phyloP scores from a whole-genome alignment of 2,329 filamentous ascomycete genomes.

The Ceratocystis eucalypticola region DNA sequence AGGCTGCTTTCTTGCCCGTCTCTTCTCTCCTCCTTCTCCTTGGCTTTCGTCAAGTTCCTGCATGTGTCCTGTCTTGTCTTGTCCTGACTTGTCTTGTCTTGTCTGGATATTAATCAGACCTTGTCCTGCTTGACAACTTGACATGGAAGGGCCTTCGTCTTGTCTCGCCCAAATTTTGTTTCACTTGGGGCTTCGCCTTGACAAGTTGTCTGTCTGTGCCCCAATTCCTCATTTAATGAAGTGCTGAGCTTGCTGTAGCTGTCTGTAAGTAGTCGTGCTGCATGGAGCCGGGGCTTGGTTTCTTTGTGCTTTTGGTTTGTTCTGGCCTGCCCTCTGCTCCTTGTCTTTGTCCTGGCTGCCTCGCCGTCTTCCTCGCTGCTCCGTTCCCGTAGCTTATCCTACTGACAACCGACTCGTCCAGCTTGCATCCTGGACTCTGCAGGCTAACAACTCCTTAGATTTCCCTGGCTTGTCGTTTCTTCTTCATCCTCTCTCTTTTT shows the following conservation, averaged over 20 bases:
- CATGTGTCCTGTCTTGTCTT: not conserved
- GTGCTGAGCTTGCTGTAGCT: not conserved
- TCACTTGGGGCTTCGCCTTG: conserved; percentile 5
- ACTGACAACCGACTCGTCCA: not conserved
- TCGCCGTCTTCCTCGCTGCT: not conserved
- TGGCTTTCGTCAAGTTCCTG: not conserved
- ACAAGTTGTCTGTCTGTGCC: conserved; percentile 1
- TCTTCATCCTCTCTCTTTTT: too few species aligned
- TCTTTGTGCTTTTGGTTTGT: too few species aligned
- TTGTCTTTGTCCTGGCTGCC: not conserved
- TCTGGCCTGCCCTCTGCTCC: not conserved
- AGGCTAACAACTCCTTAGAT: not conserved
- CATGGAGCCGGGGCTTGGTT: too few species aligned
- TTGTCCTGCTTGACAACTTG: not conserved
- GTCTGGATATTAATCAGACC: not conserved
- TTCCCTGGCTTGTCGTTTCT: not conserved
- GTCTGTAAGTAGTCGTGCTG: too few species aligned
- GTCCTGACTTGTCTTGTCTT: not conserved
- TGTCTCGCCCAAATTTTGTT: conserved; percentile 7
- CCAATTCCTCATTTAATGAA: conserved; percentile 1
- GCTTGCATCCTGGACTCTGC: not conserved
- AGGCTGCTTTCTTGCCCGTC: not conserved
- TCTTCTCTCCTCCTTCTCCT: not conserved
- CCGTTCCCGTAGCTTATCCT: too few species aligned
- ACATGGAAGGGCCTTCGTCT: not conserved